phyloP scores from a whole-genome alignment of 495 filamentous ascomycete genomes.

The Aspergillus campestris region DNA sequence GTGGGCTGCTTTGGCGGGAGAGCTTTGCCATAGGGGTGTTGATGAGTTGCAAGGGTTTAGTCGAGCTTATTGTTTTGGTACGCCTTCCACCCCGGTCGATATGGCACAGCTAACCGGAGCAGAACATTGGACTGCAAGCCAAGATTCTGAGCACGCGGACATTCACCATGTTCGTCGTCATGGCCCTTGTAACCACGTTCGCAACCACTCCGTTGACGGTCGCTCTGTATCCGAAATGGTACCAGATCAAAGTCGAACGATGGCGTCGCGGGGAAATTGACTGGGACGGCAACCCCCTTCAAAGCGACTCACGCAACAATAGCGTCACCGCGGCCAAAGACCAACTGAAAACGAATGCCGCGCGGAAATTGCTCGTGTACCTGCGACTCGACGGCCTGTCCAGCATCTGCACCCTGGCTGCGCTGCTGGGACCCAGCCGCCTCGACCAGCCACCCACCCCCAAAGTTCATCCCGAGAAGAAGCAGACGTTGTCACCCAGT shows the following conservation, averaged over 20 bases:
- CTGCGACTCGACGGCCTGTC: constrained; percentile 88
- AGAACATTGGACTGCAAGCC: constrained; percentile 94
- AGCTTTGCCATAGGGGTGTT: constrained; percentile 83
- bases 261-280: constrained; percentile 91
- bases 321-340: constrained; percentile 37
- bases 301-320: constrained; percentile 27
- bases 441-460: constrained; percentile 15
- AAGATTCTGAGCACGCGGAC: constrained; percentile 78
- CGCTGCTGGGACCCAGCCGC: constrained; percentile 47
- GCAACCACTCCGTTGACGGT: constrained; percentile 77
- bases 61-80: constrained; percentile 92
- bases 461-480: constrained; percentile 44
- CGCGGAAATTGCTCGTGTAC: constrained; percentile 50
- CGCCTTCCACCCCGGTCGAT: constrained; percentile 12
- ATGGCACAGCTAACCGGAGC: constrained; percentile 14
- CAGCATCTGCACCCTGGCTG: constrained; percentile 75
- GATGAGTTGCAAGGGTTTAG: constrained; percentile 97
- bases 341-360: constrained; percentile 22
- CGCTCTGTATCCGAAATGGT: constrained; percentile 75
- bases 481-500: constrained; percentile 9
- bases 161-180: constrained; percentile 98
- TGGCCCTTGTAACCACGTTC: constrained; percentile 90
- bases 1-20: constrained; percentile 85
- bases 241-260: constrained; percentile 82
- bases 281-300: constrained; percentile 67